phyloP scores from a whole-genome alignment of 371 early-diverging fungal genomes.

The Mucor sp. region DNA sequence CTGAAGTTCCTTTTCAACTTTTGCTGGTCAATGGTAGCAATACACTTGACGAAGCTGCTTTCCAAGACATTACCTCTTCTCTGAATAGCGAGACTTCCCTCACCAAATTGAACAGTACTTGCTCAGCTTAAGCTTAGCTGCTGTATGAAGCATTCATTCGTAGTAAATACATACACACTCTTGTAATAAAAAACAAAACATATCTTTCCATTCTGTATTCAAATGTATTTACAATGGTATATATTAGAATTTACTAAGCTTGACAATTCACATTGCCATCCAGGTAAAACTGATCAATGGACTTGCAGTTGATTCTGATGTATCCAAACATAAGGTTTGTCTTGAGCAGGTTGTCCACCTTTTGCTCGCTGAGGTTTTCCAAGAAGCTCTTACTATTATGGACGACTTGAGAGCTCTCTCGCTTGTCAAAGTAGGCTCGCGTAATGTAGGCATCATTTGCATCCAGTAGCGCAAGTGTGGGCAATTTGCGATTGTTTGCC shows the following conservation, averaged over 20 bases:
- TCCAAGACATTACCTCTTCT: neutral
- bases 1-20: neutral
- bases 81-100: neutral
- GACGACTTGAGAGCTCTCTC: neutral
- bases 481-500: neutral
- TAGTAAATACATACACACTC: neutral
- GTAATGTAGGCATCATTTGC: neutral
- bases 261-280: slow-evolving; percentile 6
- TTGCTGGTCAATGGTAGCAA: neutral
- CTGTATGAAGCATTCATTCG: neutral
- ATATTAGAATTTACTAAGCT: neutral
- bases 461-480: neutral
- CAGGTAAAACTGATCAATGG: slow-evolving; percentile 2
- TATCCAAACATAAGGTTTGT: slow-evolving; percentile 13
- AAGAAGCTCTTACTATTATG: neutral
- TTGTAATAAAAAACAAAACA: neutral
- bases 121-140: neutral
- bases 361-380: neutral
- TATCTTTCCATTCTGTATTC: neutral
- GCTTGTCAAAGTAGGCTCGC: slow-evolving; percentile 2
- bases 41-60: neutral
- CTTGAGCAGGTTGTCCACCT: neutral
- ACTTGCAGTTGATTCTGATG: slow-evolving; percentile 7
- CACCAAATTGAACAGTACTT: neutral
- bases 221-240: neutral